These are phyloP conservation scores for Cyathus striatus DNA, from an alignment of 768 basidiomycete species.

Conservation along the genomic window DNA sequence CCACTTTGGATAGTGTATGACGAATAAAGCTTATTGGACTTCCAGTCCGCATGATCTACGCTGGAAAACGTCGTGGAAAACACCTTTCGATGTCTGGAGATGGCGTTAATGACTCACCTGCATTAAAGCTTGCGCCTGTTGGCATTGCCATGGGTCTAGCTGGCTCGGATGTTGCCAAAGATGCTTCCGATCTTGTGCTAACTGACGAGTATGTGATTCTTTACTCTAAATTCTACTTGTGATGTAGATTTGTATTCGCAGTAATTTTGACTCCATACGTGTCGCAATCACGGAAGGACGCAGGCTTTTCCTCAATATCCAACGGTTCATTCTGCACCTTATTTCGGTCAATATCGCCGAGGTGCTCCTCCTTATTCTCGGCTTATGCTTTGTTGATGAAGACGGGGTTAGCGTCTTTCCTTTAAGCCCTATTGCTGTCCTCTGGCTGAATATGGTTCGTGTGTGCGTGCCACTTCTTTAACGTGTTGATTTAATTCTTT, in stretches of 20 bases:
- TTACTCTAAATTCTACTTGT: not conserved
- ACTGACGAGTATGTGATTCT: slow-evolving; percentile 39
- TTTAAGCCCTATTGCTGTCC: slow-evolving; percentile 45
- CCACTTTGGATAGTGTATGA: not conserved
- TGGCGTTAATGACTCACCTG: slow-evolving; percentile 57
- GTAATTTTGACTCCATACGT: slow-evolving; percentile 58
- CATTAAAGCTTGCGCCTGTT: slow-evolving; percentile 48
- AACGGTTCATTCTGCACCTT: slow-evolving; percentile 51
- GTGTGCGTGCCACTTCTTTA: not conserved
- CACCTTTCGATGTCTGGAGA: slow-evolving; percentile 53
- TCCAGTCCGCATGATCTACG: slow-evolving; percentile 49
- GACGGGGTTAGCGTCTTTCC: slow-evolving; percentile 48
- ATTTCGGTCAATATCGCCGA: slow-evolving; percentile 50
- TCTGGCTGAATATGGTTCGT: slow-evolving; percentile 48
- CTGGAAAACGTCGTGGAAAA: slow-evolving; percentile 48
- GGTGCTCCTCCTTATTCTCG: slow-evolving; percentile 48
- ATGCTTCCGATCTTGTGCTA: slow-evolving; percentile 50
- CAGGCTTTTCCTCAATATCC: slow-evolving; percentile 53
- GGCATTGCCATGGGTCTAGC: slow-evolving; percentile 57
- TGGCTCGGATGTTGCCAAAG: slow-evolving; percentile 52
- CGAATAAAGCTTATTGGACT: not conserved
- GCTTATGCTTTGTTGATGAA: slow-evolving; percentile 50
- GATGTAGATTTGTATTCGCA: slow-evolving; percentile 5
- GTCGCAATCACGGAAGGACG: slow-evolving; percentile 54
- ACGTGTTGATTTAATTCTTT: not conserved